Evolutionary conservation across 257 asterid species (phyloP), one percentile per base, ranked within the genome.

Genomic region (Craterostigma plantagineum): DNA sequence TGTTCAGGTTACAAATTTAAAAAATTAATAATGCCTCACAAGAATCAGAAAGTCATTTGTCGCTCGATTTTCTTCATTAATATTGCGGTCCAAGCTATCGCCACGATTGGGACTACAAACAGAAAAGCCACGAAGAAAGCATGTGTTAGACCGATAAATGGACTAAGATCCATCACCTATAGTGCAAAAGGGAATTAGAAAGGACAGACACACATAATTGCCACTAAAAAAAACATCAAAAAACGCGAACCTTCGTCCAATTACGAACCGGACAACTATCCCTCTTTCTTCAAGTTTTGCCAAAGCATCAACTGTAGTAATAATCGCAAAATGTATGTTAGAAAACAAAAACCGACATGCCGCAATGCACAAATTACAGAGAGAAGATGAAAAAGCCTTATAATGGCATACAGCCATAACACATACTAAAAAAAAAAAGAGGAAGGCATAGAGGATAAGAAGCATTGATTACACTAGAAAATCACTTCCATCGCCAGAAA

Each of bases 51-150:
- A 75, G 56, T 85, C 96, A 50, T 77, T 70, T 23, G 55, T 77
- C 37, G 16, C 51, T 9, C n/a, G 62, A 61, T 69, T 77, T 64
- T 85, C 96, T 61, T 66, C 79, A 44, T 81, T 87, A 57, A 81
- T 77, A 56, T 56, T 63, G 59, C 82, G 92, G 66, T 85, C 96
- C 86, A 85, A 72, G 81, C 80, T 81, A 66, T 85, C 94, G 52
- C 96, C 96, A 12, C 86, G 77, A 37, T 81, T 85, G 58, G 94
- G 75, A 62, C 96, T 81, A 80, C 61, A 70, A 71, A 49, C 38
- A 46, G 38, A 66, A 66, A 43, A 40, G 43, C 43, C 46, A 11
- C 46, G 53, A 40, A 51, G 34, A 57, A 33, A 56, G 35, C 17
- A 16, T 38, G 45, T 34, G 51, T 48, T 46, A 37, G 48, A 51